These are phyloP conservation scores for Symbiodinium pilosum DNA, from an alignment of 73 alveolate genomes.

Conservation along the genomic window DNA sequence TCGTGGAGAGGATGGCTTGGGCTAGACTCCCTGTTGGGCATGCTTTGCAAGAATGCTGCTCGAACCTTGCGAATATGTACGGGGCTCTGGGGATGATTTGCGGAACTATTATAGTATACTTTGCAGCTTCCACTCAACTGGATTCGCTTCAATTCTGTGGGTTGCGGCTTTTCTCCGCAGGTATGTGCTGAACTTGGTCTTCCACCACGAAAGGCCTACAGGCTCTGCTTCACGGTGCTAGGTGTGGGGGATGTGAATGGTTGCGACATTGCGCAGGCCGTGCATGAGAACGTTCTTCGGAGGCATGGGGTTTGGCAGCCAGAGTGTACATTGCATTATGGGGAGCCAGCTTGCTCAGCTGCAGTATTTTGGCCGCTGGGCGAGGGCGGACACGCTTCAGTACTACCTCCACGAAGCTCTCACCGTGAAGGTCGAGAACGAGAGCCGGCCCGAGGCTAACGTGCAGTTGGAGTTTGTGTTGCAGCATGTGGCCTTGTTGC, in stretches of 20 bases:
- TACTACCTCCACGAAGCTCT: no score
- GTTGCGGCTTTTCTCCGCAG: background rate
- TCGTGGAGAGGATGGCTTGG: background rate
- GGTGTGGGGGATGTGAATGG: slow-evolving; percentile 42
- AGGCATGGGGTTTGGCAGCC: background rate
- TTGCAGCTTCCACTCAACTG: background rate
- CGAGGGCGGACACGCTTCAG: no score
- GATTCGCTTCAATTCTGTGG: background rate
- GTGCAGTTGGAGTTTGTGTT: no score
- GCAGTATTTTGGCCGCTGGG: no score
- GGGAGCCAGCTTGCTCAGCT: no score
- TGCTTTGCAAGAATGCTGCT: slow-evolving; percentile 4
- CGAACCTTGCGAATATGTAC: background rate
- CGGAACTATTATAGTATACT: slow-evolving; percentile 4
- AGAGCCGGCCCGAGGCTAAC: no score
- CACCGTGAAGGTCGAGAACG: no score
- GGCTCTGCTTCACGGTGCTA: background rate
- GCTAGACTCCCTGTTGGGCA: slow-evolving; percentile 18
- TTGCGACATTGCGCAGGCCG: slow-evolving; percentile 41
- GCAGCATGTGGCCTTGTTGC: no score
- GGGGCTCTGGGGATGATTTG: background rate
- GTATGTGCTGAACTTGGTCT: background rate
- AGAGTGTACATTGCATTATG: background rate
- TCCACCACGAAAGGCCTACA: background rate
- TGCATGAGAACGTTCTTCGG: background rate